Conservation (phyloP, 2,329 filamentous ascomycete genomes). For the Tolypocladium pustulatum region DNA sequence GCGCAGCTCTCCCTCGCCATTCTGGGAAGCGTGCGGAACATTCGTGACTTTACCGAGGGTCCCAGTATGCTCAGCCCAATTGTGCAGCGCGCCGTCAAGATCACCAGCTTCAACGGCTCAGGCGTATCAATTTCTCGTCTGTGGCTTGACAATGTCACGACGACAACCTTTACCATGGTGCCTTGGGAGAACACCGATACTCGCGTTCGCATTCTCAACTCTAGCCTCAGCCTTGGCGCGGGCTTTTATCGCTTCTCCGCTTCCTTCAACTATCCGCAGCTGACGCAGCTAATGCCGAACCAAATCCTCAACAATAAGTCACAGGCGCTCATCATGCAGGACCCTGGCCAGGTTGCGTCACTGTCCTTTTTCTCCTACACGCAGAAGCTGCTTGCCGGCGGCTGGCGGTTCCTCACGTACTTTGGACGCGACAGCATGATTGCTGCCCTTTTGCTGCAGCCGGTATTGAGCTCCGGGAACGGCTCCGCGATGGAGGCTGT, state of each 20-base stretch:
- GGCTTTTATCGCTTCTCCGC: conserved; percentile 49
- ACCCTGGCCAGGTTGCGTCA: conserved; percentile 36
- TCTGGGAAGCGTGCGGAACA: conserved; percentile 50
- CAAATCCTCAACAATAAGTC: conserved; percentile 40
- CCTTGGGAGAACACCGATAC: conserved; percentile 17
- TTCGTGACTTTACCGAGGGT: conserved; percentile 53
- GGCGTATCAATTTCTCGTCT: conserved; percentile 38
- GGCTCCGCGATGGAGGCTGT: conserved; percentile 50
- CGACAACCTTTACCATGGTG: conserved; percentile 38
- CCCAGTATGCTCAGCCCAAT: conserved; percentile 36
- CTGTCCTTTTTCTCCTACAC: conserved; percentile 55
- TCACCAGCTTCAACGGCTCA: conserved; percentile 25
- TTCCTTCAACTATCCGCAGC: conserved; percentile 51
- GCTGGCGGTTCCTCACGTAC: conserved; percentile 57
- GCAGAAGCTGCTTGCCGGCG: conserved; percentile 51
- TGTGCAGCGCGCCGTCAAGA: conserved; percentile 43
- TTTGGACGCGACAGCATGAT: conserved; percentile 59
- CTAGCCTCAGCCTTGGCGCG: conserved; percentile 33
- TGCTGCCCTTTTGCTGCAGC: conserved; percentile 44
- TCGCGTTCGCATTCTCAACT: conserved; percentile 27
- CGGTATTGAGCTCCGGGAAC: conserved; percentile 44
- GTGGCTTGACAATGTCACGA: conserved; percentile 54
- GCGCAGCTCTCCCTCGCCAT: conserved; percentile 45
- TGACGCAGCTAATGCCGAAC: conserved; percentile 38
- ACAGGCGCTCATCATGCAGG: conserved; percentile 30